Percentiles rank a stretch among this genome's conserved stretches.
phyloP scores from a whole-genome alignment of 306 rosid species.

The Vigna mungo region DNA sequence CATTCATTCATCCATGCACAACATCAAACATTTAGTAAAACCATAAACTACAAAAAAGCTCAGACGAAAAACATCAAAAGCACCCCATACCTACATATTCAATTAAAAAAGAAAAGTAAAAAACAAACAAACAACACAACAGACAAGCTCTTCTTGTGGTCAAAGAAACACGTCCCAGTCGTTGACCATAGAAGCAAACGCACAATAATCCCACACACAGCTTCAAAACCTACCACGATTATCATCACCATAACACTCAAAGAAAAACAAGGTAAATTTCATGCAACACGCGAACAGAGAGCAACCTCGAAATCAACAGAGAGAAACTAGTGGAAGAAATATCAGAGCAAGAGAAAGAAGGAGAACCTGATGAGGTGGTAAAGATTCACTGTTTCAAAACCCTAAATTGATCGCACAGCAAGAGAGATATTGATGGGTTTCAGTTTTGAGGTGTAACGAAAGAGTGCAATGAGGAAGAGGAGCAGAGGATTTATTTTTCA shows the following conservation, averaged over 20 bases:
- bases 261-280: conserved; percentile 33
- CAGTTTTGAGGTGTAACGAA: conserved; percentile 32
- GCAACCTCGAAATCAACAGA: background rate
- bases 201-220: background rate
- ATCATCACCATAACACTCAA: conserved; percentile 2
- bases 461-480: conserved; percentile 17
- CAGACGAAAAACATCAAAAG: background rate
- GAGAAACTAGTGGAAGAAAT: conserved; percentile 21
- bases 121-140: background rate
- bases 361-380: conserved; percentile 21
- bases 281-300: conserved; percentile 23
- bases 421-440: conserved; percentile 45
- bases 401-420: conserved; percentile 58
- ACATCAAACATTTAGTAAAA: background rate
- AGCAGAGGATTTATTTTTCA: conserved; percentile 23
- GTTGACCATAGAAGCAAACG: conserved; percentile 36
- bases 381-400: conserved; percentile 65
- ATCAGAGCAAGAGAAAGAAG: background rate
- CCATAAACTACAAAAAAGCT: background rate
- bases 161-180: conserved; percentile 36
- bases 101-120: background rate
- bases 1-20: conserved; percentile 19
- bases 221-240: conserved; percentile 19
- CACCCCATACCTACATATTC: background rate
- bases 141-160: conserved; percentile 20